Evolutionary conservation across 305 asterid species (phyloP).

Genomic region (Fraxinus latifolia): DNA sequence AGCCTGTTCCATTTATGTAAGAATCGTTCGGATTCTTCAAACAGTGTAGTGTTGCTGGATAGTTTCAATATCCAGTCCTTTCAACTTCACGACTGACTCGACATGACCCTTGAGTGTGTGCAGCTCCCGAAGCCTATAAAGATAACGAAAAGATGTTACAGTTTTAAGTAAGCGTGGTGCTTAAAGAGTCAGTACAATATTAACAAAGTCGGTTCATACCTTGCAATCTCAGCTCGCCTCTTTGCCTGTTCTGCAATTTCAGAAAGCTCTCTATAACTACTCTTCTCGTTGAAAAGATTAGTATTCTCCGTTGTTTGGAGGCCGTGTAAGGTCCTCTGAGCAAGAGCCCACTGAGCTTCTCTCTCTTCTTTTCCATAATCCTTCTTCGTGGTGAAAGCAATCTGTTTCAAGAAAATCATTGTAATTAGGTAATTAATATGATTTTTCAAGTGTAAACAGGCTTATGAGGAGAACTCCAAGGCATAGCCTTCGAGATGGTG

Average conservation of each 20-base stretch:
- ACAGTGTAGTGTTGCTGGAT: constrained; percentile 53
- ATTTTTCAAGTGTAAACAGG: neutral
- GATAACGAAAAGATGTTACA: neutral
- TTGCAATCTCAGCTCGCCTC: constrained; percentile 54
- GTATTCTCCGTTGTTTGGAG: constrained; percentile 36
- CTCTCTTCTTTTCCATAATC: constrained; percentile 51
- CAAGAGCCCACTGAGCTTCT: constrained; percentile 59
- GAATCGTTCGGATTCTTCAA: constrained; percentile 11
- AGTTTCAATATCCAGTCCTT: constrained; percentile 48
- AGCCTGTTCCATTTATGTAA: neutral
- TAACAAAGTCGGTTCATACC: constrained; percentile 25
- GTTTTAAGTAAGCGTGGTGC: neutral
- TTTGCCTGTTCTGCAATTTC: constrained; percentile 60
- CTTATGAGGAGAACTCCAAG: neutral
- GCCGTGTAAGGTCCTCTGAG: constrained; percentile 59
- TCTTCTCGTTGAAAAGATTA: constrained; percentile 34
- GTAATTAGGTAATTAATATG: neutral
- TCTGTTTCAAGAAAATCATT: constrained; percentile 25
- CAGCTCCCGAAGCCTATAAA: constrained; percentile 48
- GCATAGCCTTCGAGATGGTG: neutral
- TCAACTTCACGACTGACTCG: constrained; percentile 49
- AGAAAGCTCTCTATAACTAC: constrained; percentile 43
- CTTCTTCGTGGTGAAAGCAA: constrained; percentile 48
- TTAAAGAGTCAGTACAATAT: neutral
- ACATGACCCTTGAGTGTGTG: constrained; percentile 55